Evolutionary conservation across 169 alveolate genomes (phyloP).

Genomic region (Neospora caninum): DNA sequence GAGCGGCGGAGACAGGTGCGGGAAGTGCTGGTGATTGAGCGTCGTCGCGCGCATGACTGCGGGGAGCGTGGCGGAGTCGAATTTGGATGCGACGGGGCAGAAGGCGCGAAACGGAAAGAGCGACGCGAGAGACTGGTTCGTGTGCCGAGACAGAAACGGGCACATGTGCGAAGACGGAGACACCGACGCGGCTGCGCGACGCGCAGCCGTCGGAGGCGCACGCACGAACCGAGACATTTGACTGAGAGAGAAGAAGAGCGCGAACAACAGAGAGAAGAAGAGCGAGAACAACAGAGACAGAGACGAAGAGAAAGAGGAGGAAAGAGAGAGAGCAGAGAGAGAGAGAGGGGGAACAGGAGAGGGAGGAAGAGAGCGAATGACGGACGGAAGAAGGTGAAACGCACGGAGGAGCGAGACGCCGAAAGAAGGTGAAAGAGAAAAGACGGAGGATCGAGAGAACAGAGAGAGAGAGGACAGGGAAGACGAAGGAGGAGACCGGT

Average conservation of each 20-base stretch:
- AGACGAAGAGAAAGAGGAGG: neutral
- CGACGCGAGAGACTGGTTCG: neutral
- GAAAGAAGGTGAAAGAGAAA: neutral
- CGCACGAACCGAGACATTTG: slow-evolving; percentile 2
- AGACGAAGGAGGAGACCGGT: neutral
- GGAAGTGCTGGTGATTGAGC: slow-evolving; percentile 13
- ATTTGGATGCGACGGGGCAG: slow-evolving; percentile 45
- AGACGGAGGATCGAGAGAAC: neutral
- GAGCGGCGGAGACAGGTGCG: neutral
- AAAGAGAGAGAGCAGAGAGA: neutral
- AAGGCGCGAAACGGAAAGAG: slow-evolving; percentile 47
- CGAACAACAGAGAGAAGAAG: neutral
- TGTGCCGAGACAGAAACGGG: slow-evolving; percentile 31
- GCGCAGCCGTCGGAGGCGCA: neutral
- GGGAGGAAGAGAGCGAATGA: neutral
- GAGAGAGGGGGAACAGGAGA: neutral
- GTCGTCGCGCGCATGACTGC: slow-evolving; percentile 28
- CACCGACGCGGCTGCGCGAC: neutral
- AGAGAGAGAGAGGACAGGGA: neutral
- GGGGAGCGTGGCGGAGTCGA: neutral
- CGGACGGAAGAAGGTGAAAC: no score
- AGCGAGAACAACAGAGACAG: neutral
- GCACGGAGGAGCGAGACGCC: no score
- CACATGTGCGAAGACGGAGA: neutral
- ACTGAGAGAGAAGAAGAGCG: neutral